phyloP scores from a whole-genome alignment of 495 filamentous ascomycete genomes.

The Penicillium macrosclerotiorum region DNA sequence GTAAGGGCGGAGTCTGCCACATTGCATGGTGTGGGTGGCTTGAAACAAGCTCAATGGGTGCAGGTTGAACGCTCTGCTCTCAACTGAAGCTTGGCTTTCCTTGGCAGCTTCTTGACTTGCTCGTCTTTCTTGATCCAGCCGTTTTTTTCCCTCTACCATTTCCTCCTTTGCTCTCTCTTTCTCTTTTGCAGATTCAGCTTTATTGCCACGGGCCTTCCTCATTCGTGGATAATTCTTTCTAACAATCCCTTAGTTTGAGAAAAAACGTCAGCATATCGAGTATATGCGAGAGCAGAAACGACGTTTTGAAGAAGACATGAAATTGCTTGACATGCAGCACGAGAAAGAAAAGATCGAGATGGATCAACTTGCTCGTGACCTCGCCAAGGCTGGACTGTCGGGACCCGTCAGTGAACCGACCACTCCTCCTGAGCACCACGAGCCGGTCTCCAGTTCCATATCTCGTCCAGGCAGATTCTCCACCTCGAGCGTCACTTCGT shows the following conservation, averaged over 20 bases:
- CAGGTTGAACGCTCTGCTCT: too few species aligned
- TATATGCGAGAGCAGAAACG: constrained; percentile 78
- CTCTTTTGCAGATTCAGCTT: background rate
- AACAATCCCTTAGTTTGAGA: constrained; percentile 70
- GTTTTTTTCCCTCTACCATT: background rate
- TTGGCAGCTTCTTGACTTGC: too few species aligned
- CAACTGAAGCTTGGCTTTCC: too few species aligned
- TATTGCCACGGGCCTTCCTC: background rate
- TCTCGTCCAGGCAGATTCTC: constrained; percentile 81
- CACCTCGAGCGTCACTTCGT: constrained; percentile 75
- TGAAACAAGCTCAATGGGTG: too few species aligned
- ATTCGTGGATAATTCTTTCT: constrained; percentile 14
- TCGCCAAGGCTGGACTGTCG: constrained; percentile 58
- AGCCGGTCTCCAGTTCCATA: constrained; percentile 70
- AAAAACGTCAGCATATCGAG: constrained; percentile 86
- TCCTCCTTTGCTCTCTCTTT: background rate
- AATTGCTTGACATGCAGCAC: constrained; percentile 77
- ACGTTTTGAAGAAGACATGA: constrained; percentile 84
- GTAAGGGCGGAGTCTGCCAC: too few species aligned
- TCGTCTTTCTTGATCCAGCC: background rate
- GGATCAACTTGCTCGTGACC: constrained; percentile 72
- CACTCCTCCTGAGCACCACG: constrained; percentile 91
- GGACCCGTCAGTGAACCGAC: constrained; percentile 90
- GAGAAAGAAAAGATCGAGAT: constrained; percentile 78
- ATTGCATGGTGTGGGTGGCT: too few species aligned